Evolutionary conservation across 495 filamentous ascomycete genomes (phyloP), one percentile per base, ranked within the genome.

Genomic region (Bathelium albidoporum): DNA sequence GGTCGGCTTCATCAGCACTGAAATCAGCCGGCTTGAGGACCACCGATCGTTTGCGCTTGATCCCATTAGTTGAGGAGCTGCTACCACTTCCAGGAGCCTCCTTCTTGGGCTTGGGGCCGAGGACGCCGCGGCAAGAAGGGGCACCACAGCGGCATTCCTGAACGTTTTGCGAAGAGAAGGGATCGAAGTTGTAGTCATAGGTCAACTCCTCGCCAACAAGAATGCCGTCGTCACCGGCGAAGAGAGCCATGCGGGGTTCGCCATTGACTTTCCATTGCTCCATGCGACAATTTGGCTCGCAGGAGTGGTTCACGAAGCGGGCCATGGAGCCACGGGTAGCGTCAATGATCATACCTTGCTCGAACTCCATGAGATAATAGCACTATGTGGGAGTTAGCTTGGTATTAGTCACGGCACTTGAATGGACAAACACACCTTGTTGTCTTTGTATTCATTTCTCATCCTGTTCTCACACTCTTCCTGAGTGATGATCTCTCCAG

Each of bases 171-270:
- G 63, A 64, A 11, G 73, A 75, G 63, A 75, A 79, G 20, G 75
- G 76, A 62, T 96, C 89, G 72, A 98, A 98, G 73, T 98, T 98
- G 81, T 98, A 98, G 79, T 98, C 94, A 74, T 98, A 98, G n/a
- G 91, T 97, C 64, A 98, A 77, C 72, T 98, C 94, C 59, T 97
- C 90, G 41, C 94, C 94, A 28, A 91, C 95, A 81, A 87, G 89
- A 71, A 98, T 89, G 1, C 89, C 90, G 11, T 80, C 77, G 65
- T 96, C 89, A 11, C 93, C 92, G 31, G 94, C 95, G 73, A 98
- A 98, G 1, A 98, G 82, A 26, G 92, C 94, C 92, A 98, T 97
- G 59, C 94, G 87, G 52, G 94, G 95, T 69, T 95, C 91, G 20
- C 90, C 90, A 34, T 85, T 85, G n/a, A 98, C 94, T 59, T 90